A percentile compares a stretch with the other conserved stretches of the same genome.
Conservation (phyloP, 2,329 filamentous ascomycete genomes). For the Aspergillus tamarii region DNA sequence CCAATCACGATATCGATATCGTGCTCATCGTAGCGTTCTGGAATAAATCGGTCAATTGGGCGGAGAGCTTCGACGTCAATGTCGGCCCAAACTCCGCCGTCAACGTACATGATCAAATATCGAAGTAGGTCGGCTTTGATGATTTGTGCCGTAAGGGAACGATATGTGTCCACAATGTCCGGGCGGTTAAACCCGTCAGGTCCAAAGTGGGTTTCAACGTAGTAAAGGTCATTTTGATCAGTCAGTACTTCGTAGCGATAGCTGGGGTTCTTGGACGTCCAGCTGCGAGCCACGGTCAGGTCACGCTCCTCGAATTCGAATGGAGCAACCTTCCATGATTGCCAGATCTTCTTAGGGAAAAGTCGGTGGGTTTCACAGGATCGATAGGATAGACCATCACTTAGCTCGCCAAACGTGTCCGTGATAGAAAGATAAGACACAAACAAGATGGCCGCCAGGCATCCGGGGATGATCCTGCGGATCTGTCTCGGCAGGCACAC, state of each 20-base stretch:
- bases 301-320: conserved; percentile 68
- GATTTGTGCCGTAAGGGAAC: conserved; percentile 63
- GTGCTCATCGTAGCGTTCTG: conserved; percentile 62
- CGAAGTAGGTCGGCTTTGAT: conserved; percentile 69
- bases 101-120: conserved; percentile 69
- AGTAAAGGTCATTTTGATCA: conserved; percentile 68
- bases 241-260: conserved; percentile 72
- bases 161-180: conserved; percentile 67
- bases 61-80: conserved; percentile 62
- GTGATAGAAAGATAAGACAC: conserved; percentile 6
- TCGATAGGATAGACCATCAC: neutral
- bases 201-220: conserved; percentile 70
- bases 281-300: conserved; percentile 62
- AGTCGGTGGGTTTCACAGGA: neutral
- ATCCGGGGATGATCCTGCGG: conserved; percentile 4
- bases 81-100: conserved; percentile 64
- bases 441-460: neutral
- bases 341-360: conserved; percentile 74
- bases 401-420: conserved; percentile 2
- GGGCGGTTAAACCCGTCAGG: conserved; percentile 66
- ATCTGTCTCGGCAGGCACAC: conserved; percentile 1
- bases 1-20: conserved; percentile 73
- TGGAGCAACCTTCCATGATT: conserved; percentile 74
- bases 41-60: conserved; percentile 62
- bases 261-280: conserved; percentile 67